phyloP scores from a whole-genome alignment of 805 yeast species.

The Helenozyma rhizophorensis region DNA sequence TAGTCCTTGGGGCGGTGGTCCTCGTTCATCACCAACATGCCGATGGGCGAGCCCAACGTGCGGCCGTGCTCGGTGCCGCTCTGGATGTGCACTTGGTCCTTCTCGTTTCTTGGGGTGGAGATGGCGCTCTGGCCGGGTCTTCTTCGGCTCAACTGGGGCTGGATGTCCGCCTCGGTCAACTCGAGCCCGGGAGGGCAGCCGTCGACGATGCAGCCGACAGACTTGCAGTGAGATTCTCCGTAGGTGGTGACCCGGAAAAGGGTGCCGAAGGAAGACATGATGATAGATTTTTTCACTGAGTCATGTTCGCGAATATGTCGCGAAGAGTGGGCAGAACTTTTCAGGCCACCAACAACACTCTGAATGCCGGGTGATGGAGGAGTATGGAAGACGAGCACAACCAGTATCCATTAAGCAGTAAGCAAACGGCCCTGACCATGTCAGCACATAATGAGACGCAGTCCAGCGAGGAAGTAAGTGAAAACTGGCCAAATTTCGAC shows the following conservation, averaged over 20 bases:
- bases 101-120: constrained; percentile 94
- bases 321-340: too few relatives aligned
- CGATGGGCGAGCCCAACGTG: constrained; percentile 93
- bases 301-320: too few relatives aligned
- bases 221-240: constrained; percentile 96
- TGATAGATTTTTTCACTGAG: constrained; percentile 1
- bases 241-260: constrained; percentile 77
- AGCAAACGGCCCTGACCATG: too few relatives aligned
- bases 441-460: too few relatives aligned
- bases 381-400: too few relatives aligned
- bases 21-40: constrained; percentile 86
- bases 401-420: too few relatives aligned
- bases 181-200: constrained; percentile 96
- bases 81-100: constrained; percentile 88
- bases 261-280: constrained; percentile 41
- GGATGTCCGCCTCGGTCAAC: constrained; percentile 81
- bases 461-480: too few relatives aligned
- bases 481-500: too few relatives aligned
- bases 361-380: too few relatives aligned
- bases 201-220: constrained; percentile 97
- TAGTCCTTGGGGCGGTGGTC: constrained; percentile 98
- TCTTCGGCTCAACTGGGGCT: constrained; percentile 93
- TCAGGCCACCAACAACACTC: too few relatives aligned
- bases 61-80: constrained; percentile 89
- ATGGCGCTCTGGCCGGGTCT: constrained; percentile 95